Base-by-base conservation (phyloP, 495 filamentous ascomycete genomes). In the Podospora fimiseda region DNA sequence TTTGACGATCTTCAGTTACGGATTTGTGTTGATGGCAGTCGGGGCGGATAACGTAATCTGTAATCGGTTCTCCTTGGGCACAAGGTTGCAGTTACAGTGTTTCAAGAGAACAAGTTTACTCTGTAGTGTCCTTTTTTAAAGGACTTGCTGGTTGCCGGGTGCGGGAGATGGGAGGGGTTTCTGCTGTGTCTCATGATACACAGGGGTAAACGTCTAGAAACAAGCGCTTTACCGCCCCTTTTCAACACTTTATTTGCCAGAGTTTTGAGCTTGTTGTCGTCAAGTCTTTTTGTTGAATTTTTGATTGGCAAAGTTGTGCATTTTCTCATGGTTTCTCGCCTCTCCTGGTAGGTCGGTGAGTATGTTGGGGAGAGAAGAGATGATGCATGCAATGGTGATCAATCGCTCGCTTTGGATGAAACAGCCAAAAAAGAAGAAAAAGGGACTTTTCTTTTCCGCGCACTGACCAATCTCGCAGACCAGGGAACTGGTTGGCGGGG, bases 1-100 rank as follows among this genome's bases (percentile, higher is more conserved):
- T 53, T 46, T 50, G 55, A 33, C 27, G 44, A 53, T 57, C 50
- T 27, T 45, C 19, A 11, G 33, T 40, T 48, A 24, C 51, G 24
- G 43, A 30, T 33, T 22, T 48, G 43, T 20, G 9, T 20, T 38
- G 16, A 37, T 20, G 27, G 39, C 23, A 44, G 38, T 55, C 48
- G 56, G 47, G 43, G 51, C 46, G 24, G 40, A 18, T 40, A 37
- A 30, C 33, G 52, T 49, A 38, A 33, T 50, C 46, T 13, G 16
- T 14, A 20, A 23, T 11, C 18, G 20, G 15, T 36, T 19, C 24
- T 9, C 21, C 40, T 13, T 18, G 24, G 22, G 16, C 20, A 14
- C 24, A 47, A 33, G 33, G 44, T 47, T 47, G 44, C 44, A 47
- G 39, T 47, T 23, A 23, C 33, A 33, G 27, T 33, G 27, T 47